phyloP scores from a whole-genome alignment of 2,329 filamentous ascomycete genomes.

The Metarhizium rileyi region DNA sequence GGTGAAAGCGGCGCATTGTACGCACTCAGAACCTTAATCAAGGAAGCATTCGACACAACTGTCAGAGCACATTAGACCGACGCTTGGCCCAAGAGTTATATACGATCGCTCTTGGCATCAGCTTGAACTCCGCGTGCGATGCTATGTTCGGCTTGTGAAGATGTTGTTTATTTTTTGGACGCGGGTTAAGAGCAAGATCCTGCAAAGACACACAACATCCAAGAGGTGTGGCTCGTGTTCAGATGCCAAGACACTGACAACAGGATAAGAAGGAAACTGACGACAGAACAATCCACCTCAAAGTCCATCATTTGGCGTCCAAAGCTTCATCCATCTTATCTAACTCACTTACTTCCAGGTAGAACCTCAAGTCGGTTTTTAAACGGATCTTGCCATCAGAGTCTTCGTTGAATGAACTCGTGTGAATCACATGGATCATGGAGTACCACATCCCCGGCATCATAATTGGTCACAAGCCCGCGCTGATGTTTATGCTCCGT shows the following conservation, averaged over 20 bases:
- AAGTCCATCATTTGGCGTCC: slow-evolving; percentile 19
- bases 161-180: too few relatives aligned
- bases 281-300: slow-evolving; percentile 23
- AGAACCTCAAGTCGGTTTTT: slow-evolving; percentile 41
- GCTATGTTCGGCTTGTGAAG: too few relatives aligned
- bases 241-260: background rate
- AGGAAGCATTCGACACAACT: too few relatives aligned
- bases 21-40: too few relatives aligned
- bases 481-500: slow-evolving; percentile 10
- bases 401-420: slow-evolving; percentile 41
- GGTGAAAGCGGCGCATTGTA: too few relatives aligned
- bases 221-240: background rate
- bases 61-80: too few relatives aligned
- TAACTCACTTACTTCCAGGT: slow-evolving; percentile 2
- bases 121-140: too few relatives aligned
- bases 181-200: background rate
- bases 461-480: slow-evolving; percentile 23
- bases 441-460: slow-evolving; percentile 25
- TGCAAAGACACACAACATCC: background rate
- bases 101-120: too few relatives aligned
- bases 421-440: slow-evolving; percentile 34
- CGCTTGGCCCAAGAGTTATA: too few relatives aligned
- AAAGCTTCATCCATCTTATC: slow-evolving; percentile 5
- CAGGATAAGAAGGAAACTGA: background rate
- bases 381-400: slow-evolving; percentile 38